Evolutionary conservation across 2,329 filamentous ascomycete genomes (phyloP).

Genomic region (Cordyceps farinosa): DNA sequence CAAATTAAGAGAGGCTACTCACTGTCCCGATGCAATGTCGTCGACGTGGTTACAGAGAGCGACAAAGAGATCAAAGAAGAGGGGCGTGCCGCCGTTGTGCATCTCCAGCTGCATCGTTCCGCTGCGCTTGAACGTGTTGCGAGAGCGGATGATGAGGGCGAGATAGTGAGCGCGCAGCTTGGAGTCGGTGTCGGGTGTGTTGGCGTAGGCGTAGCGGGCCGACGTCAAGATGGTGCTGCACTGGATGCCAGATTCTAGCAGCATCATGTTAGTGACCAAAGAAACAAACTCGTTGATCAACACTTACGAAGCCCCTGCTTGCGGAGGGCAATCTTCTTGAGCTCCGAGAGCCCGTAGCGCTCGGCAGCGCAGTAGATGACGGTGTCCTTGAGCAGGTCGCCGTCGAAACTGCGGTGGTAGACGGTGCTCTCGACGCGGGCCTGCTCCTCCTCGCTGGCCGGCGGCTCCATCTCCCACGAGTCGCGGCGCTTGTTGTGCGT

Average conservation of each 20-base stretch:
- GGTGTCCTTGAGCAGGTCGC: constrained; percentile 78
- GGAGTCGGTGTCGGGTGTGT: constrained; percentile 88
- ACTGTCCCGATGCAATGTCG: constrained; percentile 58
- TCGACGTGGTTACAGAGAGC: constrained; percentile 88
- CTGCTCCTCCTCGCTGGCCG: constrained; percentile 44
- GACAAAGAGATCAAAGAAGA: constrained; percentile 93
- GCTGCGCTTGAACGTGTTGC: constrained; percentile 86
- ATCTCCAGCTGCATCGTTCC: constrained; percentile 96
- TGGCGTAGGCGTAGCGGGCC: constrained; percentile 83
- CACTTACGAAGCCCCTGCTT: constrained; percentile 80
- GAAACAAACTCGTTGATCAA: too few relatives aligned
- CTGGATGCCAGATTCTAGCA: constrained; percentile 68
- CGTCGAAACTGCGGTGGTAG: constrained; percentile 61
- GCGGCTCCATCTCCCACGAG: constrained; percentile 74
- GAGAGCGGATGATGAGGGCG: constrained; percentile 83
- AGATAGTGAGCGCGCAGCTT: constrained; percentile 88
- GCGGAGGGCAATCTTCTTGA: constrained; percentile 78
- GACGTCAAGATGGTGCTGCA: constrained; percentile 81
- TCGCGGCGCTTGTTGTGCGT: constrained; percentile 77
- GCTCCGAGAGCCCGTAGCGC: constrained; percentile 75
- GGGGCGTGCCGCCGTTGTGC: constrained; percentile 73
- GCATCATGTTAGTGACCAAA: not conserved
- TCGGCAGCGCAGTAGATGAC: constrained; percentile 87
- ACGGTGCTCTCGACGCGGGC: constrained; percentile 60
- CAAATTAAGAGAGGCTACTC: constrained; percentile 30